phyloP scores from a whole-genome alignment of 2,329 filamentous ascomycete species.

The Aspergillus chevalieri region DNA sequence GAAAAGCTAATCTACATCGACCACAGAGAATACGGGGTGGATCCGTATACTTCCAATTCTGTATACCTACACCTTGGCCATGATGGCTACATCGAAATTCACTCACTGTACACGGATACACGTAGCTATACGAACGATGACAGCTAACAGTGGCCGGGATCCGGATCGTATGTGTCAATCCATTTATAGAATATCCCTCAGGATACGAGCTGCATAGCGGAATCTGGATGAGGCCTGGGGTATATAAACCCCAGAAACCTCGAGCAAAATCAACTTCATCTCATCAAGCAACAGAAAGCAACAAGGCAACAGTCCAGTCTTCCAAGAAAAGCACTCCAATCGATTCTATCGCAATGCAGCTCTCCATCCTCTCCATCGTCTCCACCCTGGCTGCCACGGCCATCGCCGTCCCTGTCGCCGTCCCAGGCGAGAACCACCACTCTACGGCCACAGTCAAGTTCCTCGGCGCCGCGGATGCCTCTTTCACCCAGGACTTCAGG shows the following conservation, averaged over 20 bases:
- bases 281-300: neutral
- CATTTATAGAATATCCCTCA: no score
- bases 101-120: no score
- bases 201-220: no score
- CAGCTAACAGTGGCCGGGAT: no score
- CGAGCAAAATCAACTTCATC: neutral
- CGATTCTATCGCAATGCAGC: neutral
- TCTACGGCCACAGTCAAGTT: slow-evolving; percentile 10
- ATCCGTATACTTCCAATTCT: no score
- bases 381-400: neutral
- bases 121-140: no score
- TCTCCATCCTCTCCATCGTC: neutral
- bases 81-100: no score
- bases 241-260: neutral
- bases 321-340: neutral
- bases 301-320: neutral
- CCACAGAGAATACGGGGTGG: no score
- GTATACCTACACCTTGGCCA: no score
- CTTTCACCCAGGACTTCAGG: slow-evolving; percentile 13
- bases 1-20: no score
- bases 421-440: neutral
- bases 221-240: no score
- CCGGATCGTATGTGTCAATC: no score
- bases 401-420: neutral
- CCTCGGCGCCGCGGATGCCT: slow-evolving; percentile 14